phyloP scores from a whole-genome alignment of 805 yeast species.

The Cyberlindnera misumaiensis region DNA sequence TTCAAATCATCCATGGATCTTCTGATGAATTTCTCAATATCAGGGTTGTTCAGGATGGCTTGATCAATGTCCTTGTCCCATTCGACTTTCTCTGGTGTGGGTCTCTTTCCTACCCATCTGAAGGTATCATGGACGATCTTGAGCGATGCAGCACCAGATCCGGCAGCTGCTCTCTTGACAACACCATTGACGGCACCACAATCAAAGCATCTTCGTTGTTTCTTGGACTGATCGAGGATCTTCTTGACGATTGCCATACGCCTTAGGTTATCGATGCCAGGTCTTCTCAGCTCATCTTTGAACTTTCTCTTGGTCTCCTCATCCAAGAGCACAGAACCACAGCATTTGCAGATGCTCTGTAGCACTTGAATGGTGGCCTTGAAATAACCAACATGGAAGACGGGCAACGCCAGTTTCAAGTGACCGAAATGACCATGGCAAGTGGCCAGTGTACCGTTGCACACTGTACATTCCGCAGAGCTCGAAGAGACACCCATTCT shows the following conservation, averaged over 20 bases:
- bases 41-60: slow-evolving; percentile 73
- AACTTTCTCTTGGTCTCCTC: slow-evolving; percentile 66
- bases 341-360: slow-evolving; percentile 86
- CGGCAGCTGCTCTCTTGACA: slow-evolving; percentile 91
- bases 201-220: slow-evolving; percentile 81
- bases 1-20: slow-evolving; percentile 90
- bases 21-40: slow-evolving; percentile 77
- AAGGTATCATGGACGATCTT: slow-evolving; percentile 94
- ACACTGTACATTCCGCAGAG: slow-evolving; percentile 79
- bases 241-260: slow-evolving; percentile 84
- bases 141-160: slow-evolving; percentile 87
- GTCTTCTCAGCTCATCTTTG: slow-evolving; percentile 73
- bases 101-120: slow-evolving; percentile 90
- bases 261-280: slow-evolving; percentile 83
- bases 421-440: slow-evolving; percentile 99
- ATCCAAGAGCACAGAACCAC: slow-evolving; percentile 72
- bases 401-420: slow-evolving; percentile 86
- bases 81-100: slow-evolving; percentile 71
- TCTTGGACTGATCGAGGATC: slow-evolving; percentile 87
- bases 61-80: slow-evolving; percentile 86
- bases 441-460: slow-evolving; percentile 85
- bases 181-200: slow-evolving; percentile 94
- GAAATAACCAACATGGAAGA: slow-evolving; percentile 95
- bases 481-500: slow-evolving; percentile 93
- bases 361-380: slow-evolving; percentile 82